These are phyloP conservation scores for Warburgia ugandensis DNA, from an alignment of 164 flowering plant species.

Conservation along the genomic window DNA sequence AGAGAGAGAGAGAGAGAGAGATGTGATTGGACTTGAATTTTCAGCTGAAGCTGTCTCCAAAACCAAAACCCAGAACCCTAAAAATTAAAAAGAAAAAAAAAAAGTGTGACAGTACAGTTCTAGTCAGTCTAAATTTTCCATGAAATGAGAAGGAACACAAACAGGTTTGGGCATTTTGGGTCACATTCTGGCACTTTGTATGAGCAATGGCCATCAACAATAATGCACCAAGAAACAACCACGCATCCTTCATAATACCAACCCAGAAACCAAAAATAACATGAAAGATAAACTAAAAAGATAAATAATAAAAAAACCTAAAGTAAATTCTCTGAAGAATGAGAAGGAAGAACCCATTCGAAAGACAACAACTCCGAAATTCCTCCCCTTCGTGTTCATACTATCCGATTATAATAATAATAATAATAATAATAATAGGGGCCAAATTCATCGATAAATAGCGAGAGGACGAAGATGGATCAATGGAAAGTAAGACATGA, in stretches of 20 bases:
- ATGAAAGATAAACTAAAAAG: background rate
- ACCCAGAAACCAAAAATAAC: background rate
- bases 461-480: background rate
- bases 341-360: too few species aligned
- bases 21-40: too few species aligned
- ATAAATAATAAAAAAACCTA: background rate
- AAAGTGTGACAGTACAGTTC: background rate
- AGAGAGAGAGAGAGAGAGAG: too few species aligned
- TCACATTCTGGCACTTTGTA: too few species aligned
- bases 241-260: too few species aligned
- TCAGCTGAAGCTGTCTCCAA: background rate
- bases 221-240: background rate
- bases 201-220: conserved; percentile 4
- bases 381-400: too few species aligned
- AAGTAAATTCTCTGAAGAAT: too few species aligned
- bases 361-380: too few species aligned
- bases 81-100: background rate
- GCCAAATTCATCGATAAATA: background rate
- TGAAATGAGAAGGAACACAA: background rate
- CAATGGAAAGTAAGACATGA: background rate
- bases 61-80: background rate
- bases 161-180: too few species aligned
- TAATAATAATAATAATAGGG: too few species aligned
- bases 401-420: too few species aligned
- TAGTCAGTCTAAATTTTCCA: background rate